Conservation (phyloP, 1,139 yeast species). For the Spathaspora jeffriesii region DNA sequence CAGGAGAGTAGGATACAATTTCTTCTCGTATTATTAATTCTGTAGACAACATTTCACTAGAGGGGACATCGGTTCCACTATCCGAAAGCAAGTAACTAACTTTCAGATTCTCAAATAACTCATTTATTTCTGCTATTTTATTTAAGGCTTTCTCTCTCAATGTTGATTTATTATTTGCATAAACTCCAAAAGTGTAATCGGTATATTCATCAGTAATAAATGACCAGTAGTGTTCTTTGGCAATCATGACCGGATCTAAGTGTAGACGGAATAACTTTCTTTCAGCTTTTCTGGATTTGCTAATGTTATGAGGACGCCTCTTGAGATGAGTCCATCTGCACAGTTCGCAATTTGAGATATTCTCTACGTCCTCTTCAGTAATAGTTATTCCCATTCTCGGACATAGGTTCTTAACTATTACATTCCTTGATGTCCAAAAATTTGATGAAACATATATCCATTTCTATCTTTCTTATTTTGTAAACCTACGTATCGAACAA, state of each 20-base stretch:
- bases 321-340: too few species aligned
- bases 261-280: too few species aligned
- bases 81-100: not conserved
- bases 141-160: not conserved
- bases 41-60: not conserved
- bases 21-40: not conserved
- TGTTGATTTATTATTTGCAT: not conserved
- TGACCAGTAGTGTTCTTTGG: not conserved
- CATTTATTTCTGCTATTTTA: not conserved
- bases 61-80: not conserved
- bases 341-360: too few species aligned
- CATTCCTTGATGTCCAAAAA: not conserved
- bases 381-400: too few species aligned
- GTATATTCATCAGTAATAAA: not conserved
- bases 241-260: not conserved
- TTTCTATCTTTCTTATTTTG: not conserved
- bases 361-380: too few species aligned
- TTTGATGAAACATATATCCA: not conserved
- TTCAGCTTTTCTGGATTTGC: too few species aligned
- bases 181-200: not conserved
- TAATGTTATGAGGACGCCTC: too few species aligned
- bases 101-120: too few species aligned
- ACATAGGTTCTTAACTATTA: not conserved
- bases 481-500: not conserved
- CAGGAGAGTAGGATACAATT: not conserved